phyloP scores from a whole-genome alignment of 108 stramenopile species.

The Cyclotella sp. region DNA sequence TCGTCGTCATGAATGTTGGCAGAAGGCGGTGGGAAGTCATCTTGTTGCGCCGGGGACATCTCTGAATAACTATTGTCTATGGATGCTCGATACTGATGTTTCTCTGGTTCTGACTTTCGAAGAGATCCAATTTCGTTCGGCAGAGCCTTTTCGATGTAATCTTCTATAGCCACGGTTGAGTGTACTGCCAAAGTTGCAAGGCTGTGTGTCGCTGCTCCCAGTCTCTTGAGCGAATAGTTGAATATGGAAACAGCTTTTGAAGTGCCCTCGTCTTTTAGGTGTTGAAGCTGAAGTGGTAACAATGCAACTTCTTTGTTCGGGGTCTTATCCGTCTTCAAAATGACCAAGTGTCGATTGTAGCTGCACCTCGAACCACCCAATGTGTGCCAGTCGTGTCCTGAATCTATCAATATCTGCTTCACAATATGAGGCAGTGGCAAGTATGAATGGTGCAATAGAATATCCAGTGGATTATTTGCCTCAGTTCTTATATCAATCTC shows the following conservation, averaged over 20 bases:
- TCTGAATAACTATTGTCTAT: background rate
- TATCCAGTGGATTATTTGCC: slow-evolving; percentile 27
- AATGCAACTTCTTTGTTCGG: background rate
- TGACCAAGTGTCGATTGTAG: slow-evolving; percentile 11
- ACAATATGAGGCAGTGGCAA: slow-evolving; percentile 16
- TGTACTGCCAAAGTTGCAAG: background rate
- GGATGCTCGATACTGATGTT: background rate
- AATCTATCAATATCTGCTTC: slow-evolving; percentile 14
- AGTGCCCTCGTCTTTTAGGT: background rate
- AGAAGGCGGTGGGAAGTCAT: background rate
- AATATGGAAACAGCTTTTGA: background rate
- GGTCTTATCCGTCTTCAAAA: background rate
- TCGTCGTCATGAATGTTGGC: background rate
- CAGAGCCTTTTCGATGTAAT: background rate
- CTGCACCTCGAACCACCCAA: slow-evolving; percentile 41
- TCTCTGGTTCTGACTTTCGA: background rate
- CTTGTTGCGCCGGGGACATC: slow-evolving; percentile 16
- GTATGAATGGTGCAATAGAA: slow-evolving; percentile 21
- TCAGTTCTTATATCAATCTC: background rate
- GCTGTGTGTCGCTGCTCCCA: background rate
- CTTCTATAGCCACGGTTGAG: background rate
- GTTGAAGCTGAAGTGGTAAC: background rate
- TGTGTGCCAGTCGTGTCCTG: slow-evolving; percentile 32
- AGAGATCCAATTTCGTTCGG: background rate
- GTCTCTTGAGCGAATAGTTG: background rate